Base-by-base conservation (phyloP, 768 basidiomycete species). In the Gautieria morchelliformis region DNA sequence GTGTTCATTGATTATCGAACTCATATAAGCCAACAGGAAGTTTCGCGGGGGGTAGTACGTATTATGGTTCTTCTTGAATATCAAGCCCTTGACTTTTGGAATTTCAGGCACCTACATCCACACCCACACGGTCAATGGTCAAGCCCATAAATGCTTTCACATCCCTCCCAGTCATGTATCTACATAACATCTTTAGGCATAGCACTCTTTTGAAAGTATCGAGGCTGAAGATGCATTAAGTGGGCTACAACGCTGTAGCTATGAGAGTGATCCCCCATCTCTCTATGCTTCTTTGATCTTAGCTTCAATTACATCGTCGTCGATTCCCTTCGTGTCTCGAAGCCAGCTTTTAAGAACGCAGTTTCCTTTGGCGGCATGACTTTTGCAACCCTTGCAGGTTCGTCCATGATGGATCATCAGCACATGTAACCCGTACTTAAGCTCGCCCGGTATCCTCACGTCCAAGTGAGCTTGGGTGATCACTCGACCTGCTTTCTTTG, bases 371-470 rank as follows among this genome's bases (percentile, higher is more conserved):
- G 37, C 33, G 63, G 62, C 69, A 39, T 60, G 69, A 62, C 62
- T 72, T 60, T 71, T 81, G 64, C 82, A 84, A 1, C 80, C 80
- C 54, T 72, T 74, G 60, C 82, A 83, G 3, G 65, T 59, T 35
- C 80, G 67, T 3, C 83, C 82, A 61, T 83, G 83, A 22, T 69
- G 71, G 27, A 84, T 73, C 78, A 84, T 79, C 60, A 82, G 67
- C 3, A 81, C 76, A 63, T 84, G 82, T 20, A 83, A 63, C 0
- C 75, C 78, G 58, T 79, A 79, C 64, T 84, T 83, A 4, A 83
- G 70, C 51, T 77, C 74, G 3, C 69, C 68, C 2, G 81, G 80
- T 19, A 84, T 69, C 27, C 64, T 71, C 32, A 74, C 62, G 61
- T 83, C 81, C 17, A 84, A 65, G 64, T 82, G 82, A 11, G 78